Base-by-base conservation (phyloP, 2,329 filamentous ascomycete species). In the Claviceps quebecensis region DNA sequence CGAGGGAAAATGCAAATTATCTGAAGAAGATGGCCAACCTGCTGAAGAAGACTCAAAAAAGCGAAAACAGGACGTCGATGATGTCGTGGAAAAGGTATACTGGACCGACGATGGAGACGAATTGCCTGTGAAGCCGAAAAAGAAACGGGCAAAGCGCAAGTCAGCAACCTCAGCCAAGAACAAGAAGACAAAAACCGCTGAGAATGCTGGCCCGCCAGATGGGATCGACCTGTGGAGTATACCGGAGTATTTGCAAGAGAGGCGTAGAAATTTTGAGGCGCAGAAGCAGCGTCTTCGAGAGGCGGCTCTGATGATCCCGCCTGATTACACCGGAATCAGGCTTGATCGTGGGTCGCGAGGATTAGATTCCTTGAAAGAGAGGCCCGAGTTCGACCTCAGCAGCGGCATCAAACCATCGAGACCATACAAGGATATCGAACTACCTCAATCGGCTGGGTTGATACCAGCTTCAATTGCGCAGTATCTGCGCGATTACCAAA, bases 381-480 rank as follows among this genome's bases (percentile, higher is more conserved):
- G 82, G 49, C 91, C 91, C 0, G 69, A 76, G 1, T 86, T 97
- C 50, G 64, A 75, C 59, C 61, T 66, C 26, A 62, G 62, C 58
- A 70, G 72, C 60, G 69, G 73, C 2, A 69, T 85, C 49, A 81
- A 78, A 49, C 83, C 86, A 0, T 84, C 78, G 37, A 76, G 83
- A 14, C 72, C 74, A 0, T 90, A 93, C 65, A 73, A 83, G 59
- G 87, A 94, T 56, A 83, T 95, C 47, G 72, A 79, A 45, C 72
- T 97, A 23, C 76, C 78, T 14, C 81, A 83, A 57, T 94, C 90
- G 1, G 77, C 80, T 0, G 91, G 90, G 0, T 63, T 89, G 3
- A 89, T 98, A 40, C 93, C 93, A 0, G 89, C 87, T 0, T 80
- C 88, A 0, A 87, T 97, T 50, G 90, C 91, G 0, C 90, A 93